Evolutionary conservation across 2,329 filamentous ascomycete species (phyloP).

Genomic region (Pseudogymnoascus sp.): DNA sequence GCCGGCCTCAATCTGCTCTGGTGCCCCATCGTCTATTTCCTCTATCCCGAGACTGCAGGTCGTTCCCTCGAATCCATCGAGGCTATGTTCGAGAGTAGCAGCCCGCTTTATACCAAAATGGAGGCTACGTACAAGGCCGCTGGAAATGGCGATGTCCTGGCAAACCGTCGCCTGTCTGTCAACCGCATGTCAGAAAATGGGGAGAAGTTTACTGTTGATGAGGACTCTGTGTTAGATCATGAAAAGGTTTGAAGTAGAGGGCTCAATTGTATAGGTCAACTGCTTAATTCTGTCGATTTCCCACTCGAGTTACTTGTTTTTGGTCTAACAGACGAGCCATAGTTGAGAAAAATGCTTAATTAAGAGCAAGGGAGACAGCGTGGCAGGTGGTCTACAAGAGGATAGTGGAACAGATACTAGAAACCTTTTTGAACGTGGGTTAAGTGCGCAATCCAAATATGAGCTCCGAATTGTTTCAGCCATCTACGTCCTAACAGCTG

Average conservation of each 20-base stretch:
- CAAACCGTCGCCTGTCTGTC: background rate
- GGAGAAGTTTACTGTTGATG: background rate
- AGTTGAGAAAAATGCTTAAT: background rate
- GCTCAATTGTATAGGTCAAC: background rate
- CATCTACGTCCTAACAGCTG: too few relatives aligned
- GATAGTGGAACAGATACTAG: too few relatives aligned
- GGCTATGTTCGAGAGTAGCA: conserved; percentile 41
- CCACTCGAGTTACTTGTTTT: background rate
- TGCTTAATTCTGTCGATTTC: background rate
- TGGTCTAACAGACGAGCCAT: background rate
- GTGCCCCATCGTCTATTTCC: conserved; percentile 44
- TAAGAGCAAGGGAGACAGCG: too few relatives aligned
- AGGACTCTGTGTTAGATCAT: background rate
- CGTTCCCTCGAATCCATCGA: conserved; percentile 47
- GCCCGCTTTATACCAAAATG: conserved; percentile 31
- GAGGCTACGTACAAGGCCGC: conserved; percentile 13
- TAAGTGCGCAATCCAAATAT: too few relatives aligned
- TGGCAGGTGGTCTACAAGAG: too few relatives aligned
- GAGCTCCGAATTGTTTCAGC: too few relatives aligned
- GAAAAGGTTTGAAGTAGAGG: background rate
- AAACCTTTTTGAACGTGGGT: too few relatives aligned
- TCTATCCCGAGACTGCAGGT: conserved; percentile 38
- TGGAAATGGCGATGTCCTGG: conserved; percentile 11
- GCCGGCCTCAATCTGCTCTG: conserved; percentile 45
- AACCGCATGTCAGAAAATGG: background rate